A percentile compares a stretch with the other conserved stretches of the same genome.
These are phyloP conservation scores for Penicillium chermesinum DNA, from an alignment of 495 filamentous ascomycete genomes.

Conservation along the genomic window DNA sequence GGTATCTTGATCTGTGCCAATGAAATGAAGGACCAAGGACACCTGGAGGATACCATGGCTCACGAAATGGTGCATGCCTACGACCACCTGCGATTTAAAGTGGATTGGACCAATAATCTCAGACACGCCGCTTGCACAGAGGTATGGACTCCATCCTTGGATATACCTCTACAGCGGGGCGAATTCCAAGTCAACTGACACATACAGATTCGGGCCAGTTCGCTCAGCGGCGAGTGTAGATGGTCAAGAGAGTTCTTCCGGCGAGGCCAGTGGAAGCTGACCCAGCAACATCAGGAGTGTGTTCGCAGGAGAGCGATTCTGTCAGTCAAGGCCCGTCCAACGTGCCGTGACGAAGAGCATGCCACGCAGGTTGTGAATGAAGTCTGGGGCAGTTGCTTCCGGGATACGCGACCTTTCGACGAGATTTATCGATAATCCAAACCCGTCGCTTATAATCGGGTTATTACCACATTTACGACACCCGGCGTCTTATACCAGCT, in stretches of 20 bases:
- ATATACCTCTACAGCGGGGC: background rate
- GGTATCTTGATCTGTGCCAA: conserved; percentile 92
- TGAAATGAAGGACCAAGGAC: conserved; percentile 63
- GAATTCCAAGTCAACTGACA: background rate
- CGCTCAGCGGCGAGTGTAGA: conserved; percentile 87
- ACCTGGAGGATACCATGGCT: conserved; percentile 88
- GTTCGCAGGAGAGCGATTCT: conserved; percentile 73
- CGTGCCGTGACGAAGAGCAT: conserved; percentile 80
- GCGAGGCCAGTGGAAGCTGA: conserved; percentile 77
- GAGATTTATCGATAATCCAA: conserved; percentile 79
- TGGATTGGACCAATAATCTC: conserved; percentile 72
- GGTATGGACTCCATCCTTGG: conserved; percentile 42
- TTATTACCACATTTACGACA: conserved; percentile 5
- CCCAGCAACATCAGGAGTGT: conserved; percentile 89
- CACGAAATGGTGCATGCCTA: conserved; percentile 98
- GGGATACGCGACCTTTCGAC: conserved; percentile 91
- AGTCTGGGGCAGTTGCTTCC: conserved; percentile 96
- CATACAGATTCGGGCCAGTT: conserved; percentile 78
- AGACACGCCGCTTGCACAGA: conserved; percentile 94
- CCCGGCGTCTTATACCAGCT: conserved; percentile 3
- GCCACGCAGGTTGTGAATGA: conserved; percentile 86
- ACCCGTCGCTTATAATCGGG: background rate
- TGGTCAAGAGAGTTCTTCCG: conserved; percentile 83
- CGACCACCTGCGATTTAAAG: conserved; percentile 86
- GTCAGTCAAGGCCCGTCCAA: conserved; percentile 67